Base-by-base conservation (phyloP, 768 basidiomycete genomes). In the Rhizopogon salebrosus region DNA sequence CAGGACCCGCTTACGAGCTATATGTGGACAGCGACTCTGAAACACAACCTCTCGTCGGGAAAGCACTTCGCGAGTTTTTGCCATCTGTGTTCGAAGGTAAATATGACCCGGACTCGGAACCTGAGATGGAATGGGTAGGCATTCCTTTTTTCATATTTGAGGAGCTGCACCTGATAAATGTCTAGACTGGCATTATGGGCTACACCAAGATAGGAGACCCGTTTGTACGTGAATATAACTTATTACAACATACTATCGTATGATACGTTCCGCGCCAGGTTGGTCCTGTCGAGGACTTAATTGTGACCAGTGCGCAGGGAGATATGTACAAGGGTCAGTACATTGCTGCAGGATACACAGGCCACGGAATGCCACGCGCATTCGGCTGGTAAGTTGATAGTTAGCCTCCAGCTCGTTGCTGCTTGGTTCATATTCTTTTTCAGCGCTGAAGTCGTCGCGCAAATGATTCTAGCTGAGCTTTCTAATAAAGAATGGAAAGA, bases 131-230 rank as follows among this genome's bases (percentile, higher is more conserved):
- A 75, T 94, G 92, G 90, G 89, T 88, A 46, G 39, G 78, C 69
- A 13, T 1, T 34, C 49, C 36, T 35, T 23, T 36, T n/a, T 8
- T n/a, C 18, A 3, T 4, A 24, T 11, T 4, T 18, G 20, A n/a
- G 18, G 18, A 46, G 22, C 22, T 46, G 5, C 5, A 16, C n/a
- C 20, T 46, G 31, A 46, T 20, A 9, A 46, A 1, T 13, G 37
- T 36, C 7, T 37, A 91, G 91, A 89, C 86, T 0, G 92, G 91
- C 0, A 89, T 93, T 40, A 90, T 90, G 88, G 91, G 82, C 0
- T 88, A 72, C 58, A 87, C 89, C 0, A 71, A 69, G 49, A 70
- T 69, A 0, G 70, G 72, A 0, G 84, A 85, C 62, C 89, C 89
- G 0, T 82, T 89, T 49, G 88, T 91, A 61, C 52, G 84, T 71